A percentile compares a stretch with the other conserved stretches of the same genome.
Evolutionary conservation across 2,329 filamentous ascomycete genomes (phyloP).

Genomic region (Calonectria pseudoreteaudii): DNA sequence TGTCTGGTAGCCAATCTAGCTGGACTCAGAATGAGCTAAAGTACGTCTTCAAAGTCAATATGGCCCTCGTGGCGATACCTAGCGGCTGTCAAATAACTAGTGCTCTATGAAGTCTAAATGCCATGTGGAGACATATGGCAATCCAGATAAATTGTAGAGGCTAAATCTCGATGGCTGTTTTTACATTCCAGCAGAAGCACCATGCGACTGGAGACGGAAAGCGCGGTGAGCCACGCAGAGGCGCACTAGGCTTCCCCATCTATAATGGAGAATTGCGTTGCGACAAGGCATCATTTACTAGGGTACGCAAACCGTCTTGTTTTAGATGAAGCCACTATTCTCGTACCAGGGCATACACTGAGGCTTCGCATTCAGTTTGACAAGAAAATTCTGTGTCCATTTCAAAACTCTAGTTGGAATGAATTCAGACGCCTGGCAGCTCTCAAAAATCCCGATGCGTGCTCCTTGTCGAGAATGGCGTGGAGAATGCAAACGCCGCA

Average conservation of each 20-base stretch:
- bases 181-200: not conserved
- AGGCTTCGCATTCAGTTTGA: not conserved
- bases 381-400: too few relatives aligned
- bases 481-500: not conserved
- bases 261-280: not conserved
- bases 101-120: not conserved
- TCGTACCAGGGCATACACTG: too few relatives aligned
- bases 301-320: too few relatives aligned
- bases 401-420: not conserved
- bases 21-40: not conserved
- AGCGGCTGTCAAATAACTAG: not conserved
- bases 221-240: too few relatives aligned
- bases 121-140: not conserved
- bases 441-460: not conserved
- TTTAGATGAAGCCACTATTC: too few relatives aligned
- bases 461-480: not conserved
- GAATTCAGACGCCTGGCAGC: not conserved
- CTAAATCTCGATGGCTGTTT: not conserved
- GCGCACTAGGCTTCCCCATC: not conserved
- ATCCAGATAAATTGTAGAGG: not conserved
- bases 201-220: not conserved
- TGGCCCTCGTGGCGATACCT: not conserved
- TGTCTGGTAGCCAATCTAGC: not conserved
- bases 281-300: too few relatives aligned
- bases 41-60: not conserved